Base-by-base conservation (phyloP, 805 yeast species). In the Hyphopichia homilentoma region DNA sequence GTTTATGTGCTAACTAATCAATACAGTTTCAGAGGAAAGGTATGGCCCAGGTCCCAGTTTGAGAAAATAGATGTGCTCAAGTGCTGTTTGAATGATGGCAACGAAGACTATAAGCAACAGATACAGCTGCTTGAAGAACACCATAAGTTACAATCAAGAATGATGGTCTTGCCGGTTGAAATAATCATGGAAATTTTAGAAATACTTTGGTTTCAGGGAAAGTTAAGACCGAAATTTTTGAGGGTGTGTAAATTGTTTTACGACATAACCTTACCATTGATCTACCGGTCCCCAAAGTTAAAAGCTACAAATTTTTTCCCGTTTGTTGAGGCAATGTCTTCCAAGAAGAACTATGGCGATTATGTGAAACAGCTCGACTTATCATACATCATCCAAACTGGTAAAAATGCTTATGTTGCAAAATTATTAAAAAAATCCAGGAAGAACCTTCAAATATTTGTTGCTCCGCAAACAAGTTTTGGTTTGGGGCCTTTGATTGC, bases 381-480 rank as follows among this genome's bases (percentile, higher is more conserved):
- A 22, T 73, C 95, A 7, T 70, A 75, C 27, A 86, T 89, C 29
- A 78, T 88, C 39, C 97, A 93, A 57, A 73, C 86, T 22, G 97
- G 97, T 8, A 88, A 85, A 54, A 93, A 88, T 57, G 90, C 97
- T 4, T 83, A 70, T 54, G 87, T 90, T 8, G 86, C 97, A 0
- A 81, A 84, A 43, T 54, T 93, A 5, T 62, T 93, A 34, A 75
- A 95, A 47, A 69, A 96, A 25, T 84, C 96, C 34, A 74, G 88
- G 6, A 54, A 69, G 13, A 72, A 68, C 23, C 61, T 93, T 30
- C 74, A 78, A 41, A 63, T 69, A 7, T 88, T 93, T 47, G 73
- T 84, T 6, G 96, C 97, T 0, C 96, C 97, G 3, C 97, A 90
- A 52, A 81, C 97, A 20, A 83, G 94, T 61, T 90, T 93, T 64